Conservation (phyloP, 305 asterid species). For the Fraxinus albicans region DNA sequence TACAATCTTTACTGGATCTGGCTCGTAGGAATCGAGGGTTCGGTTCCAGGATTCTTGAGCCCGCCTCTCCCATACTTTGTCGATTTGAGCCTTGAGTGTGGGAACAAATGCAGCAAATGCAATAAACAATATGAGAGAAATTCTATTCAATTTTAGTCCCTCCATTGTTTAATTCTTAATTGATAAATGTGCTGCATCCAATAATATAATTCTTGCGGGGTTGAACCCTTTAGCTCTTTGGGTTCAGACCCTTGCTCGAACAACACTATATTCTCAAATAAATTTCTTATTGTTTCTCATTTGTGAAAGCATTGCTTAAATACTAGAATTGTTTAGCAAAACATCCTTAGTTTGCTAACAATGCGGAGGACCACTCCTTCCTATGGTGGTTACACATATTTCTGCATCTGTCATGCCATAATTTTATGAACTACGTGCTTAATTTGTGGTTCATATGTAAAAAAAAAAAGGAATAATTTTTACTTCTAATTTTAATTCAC, state of each 20-base stretch:
- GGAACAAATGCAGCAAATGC: conserved; percentile 35
- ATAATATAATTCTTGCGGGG: conserved; percentile 21
- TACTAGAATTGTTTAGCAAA: not conserved
- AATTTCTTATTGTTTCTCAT: not conserved
- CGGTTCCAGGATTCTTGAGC: conserved; percentile 46
- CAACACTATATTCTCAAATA: not conserved
- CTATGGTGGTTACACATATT: conserved; percentile 2
- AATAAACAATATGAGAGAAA: conserved; percentile 24
- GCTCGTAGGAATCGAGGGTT: conserved; percentile 45
- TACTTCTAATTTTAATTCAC: not conserved
- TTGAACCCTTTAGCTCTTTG: conserved; percentile 28
- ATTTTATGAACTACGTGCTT: not conserved
- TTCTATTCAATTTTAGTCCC: not conserved
- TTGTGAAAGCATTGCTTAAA: conserved; percentile 10
- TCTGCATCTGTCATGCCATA: not conserved
- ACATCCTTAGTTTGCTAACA: conserved; percentile 10
- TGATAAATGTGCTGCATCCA: not conserved
- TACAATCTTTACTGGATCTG: conserved; percentile 41
- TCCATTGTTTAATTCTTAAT: conserved; percentile 1
- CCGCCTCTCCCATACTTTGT: conserved; percentile 49
- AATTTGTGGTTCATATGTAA: not conserved
- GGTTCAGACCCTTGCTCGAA: conserved; percentile 7
- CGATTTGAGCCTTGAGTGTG: conserved; percentile 27
- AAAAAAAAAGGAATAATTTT: not conserved
- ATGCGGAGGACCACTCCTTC: conserved; percentile 27